phyloP scores from a whole-genome alignment of 106 monocot species.

The Platanthera guangdongensis region DNA sequence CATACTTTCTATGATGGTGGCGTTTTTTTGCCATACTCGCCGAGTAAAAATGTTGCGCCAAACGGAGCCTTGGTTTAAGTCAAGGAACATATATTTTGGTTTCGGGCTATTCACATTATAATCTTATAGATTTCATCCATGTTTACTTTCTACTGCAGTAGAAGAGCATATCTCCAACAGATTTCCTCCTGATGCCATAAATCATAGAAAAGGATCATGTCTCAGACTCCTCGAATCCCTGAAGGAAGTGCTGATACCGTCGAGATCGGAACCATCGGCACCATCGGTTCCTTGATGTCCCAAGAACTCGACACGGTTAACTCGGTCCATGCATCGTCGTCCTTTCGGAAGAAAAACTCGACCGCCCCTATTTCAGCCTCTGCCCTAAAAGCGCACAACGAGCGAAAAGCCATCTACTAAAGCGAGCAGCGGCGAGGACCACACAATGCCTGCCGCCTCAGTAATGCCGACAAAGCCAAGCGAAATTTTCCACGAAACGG shows the following conservation, averaged over 20 bases:
- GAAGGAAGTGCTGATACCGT: constrained; percentile 24
- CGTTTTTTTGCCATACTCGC: no score
- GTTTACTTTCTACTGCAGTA: neutral
- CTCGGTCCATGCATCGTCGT: constrained; percentile 24
- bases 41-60: no score
- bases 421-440: constrained; percentile 11
- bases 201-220: constrained; percentile 19
- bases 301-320: constrained; percentile 42
- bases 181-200: neutral
- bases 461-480: neutral
- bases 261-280: constrained; percentile 63
- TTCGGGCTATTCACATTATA: neutral
- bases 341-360: constrained; percentile 22
- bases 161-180: neutral
- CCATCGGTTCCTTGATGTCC: constrained; percentile 62
- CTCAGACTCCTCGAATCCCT: constrained; percentile 12
- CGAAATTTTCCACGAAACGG: neutral
- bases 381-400: constrained; percentile 29
- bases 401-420: constrained; percentile 18
- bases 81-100: neutral
- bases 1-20: no score
- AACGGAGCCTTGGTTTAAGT: no score
- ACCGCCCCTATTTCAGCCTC: constrained; percentile 38
- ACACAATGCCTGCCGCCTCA: neutral
- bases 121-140: neutral